A percentile compares a stretch with the other conserved stretches of the same genome.
phyloP scores from a whole-genome alignment of 495 filamentous ascomycete genomes.

The Xylaria bambusicola region DNA sequence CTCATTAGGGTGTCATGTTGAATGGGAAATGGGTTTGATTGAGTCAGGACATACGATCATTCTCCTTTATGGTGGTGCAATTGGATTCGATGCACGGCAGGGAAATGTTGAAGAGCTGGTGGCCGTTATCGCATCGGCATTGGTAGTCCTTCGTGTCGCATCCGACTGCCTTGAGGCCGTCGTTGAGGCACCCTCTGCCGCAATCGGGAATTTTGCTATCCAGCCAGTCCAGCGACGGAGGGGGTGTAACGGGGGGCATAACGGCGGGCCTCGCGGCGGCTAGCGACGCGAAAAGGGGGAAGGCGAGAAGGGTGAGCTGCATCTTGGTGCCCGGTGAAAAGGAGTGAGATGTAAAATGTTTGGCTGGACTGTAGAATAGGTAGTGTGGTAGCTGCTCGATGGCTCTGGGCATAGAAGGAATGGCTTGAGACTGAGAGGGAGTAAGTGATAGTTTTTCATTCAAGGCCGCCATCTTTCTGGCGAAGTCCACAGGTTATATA shows the following conservation, averaged over 20 bases:
- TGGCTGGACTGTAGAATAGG: neutral
- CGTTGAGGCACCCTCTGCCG: slow-evolving; percentile 29
- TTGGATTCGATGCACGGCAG: slow-evolving; percentile 23
- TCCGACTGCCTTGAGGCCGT: slow-evolving; percentile 22
- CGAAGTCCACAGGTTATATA: neutral
- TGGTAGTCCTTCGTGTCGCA: slow-evolving; percentile 28
- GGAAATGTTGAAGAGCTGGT: slow-evolving; percentile 20
- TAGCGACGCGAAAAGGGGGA: slow-evolving; percentile 26
- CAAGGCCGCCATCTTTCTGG: neutral
- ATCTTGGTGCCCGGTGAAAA: slow-evolving; percentile 15
- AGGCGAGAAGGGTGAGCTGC: slow-evolving; percentile 27
- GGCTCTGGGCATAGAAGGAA: too few relatives aligned
- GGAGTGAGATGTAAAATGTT: neutral
- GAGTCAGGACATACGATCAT: slow-evolving; percentile 22
- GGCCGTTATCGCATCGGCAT: slow-evolving; percentile 31
- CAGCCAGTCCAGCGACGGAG: slow-evolving; percentile 15
- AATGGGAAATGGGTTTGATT: too few relatives aligned
- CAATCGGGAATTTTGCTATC: slow-evolving; percentile 28
- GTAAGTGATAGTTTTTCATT: too few relatives aligned
- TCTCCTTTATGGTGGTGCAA: slow-evolving; percentile 27
- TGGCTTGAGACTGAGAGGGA: neutral
- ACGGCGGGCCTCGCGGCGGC: slow-evolving; percentile 22
- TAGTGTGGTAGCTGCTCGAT: neutral
- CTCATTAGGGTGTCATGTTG: too few relatives aligned
- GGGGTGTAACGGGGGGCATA: too few relatives aligned